Conservation (phyloP, 106 monocot species). For the Dendrobium catenatum region DNA sequence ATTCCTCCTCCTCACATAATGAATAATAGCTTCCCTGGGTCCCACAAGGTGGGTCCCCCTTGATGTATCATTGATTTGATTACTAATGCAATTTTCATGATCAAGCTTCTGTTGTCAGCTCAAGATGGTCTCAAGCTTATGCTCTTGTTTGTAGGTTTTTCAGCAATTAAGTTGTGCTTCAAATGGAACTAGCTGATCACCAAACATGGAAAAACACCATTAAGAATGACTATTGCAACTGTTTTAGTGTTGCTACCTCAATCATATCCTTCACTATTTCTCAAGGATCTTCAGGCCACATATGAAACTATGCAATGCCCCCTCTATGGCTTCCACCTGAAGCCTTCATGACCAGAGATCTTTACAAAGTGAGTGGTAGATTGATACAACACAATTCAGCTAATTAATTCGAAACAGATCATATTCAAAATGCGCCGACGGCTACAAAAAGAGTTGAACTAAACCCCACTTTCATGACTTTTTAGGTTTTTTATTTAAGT, state of each 20-base stretch:
- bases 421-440: neutral
- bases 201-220: neutral
- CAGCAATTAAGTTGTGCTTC: neutral
- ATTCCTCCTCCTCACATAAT: no score
- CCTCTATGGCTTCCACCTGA: neutral
- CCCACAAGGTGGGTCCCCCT: no score
- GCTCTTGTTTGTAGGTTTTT: neutral
- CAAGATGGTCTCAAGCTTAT: no score
- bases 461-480: neutral
- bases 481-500: neutral
- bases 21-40: no score
- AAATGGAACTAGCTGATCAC: neutral
- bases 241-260: neutral
- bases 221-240: neutral
- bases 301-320: neutral
- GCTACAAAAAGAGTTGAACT: neutral
- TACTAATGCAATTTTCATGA: no score
- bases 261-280: neutral
- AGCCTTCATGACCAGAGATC: neutral
- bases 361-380: neutral
- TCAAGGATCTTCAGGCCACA: neutral
- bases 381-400: neutral
- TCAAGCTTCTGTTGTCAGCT: no score
- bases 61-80: no score
- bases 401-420: neutral